These are phyloP conservation scores for Porogramme epimiltina DNA, from an alignment of 1,284 basidiomycete genomes.

Conservation along the genomic window DNA sequence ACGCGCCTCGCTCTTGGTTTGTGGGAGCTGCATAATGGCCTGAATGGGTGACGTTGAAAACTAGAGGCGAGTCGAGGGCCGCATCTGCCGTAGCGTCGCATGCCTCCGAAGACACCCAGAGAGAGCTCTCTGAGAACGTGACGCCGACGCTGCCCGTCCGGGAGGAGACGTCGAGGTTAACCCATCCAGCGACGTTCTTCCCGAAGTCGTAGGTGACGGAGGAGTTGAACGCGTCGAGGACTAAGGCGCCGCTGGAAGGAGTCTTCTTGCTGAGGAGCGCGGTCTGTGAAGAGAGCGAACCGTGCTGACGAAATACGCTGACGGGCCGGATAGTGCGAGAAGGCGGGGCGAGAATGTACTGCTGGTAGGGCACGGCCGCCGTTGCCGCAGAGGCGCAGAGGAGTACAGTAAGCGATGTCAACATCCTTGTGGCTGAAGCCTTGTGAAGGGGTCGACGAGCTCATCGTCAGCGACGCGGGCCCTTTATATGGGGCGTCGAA, in stretches of 20 bases:
- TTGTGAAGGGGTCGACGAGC: too few relatives aligned
- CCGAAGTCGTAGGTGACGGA: conserved; percentile 23
- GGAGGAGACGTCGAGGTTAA: conserved; percentile 13
- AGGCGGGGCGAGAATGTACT: conserved; percentile 18
- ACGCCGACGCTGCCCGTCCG: conserved; percentile 14
- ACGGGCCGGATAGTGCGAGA: conserved; percentile 15
- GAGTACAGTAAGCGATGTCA: neutral
- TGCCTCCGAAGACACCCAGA: conserved; percentile 17
- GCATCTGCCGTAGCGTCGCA: conserved; percentile 13
- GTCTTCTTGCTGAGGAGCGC: neutral
- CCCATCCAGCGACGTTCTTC: conserved; percentile 20
- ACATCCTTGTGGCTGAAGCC: neutral
- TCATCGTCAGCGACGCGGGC: too few relatives aligned
- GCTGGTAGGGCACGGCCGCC: conserved; percentile 13
- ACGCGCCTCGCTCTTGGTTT: conserved; percentile 18
- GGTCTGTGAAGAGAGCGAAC: conserved; percentile 4
- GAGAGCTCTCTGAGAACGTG: conserved; percentile 20
- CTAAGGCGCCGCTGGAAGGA: neutral
- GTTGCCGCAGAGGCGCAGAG: neutral
- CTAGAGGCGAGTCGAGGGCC: conserved; percentile 10
- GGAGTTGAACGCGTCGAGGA: conserved; percentile 9
- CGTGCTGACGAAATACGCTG: conserved; percentile 9
- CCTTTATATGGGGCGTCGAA: too few relatives aligned
- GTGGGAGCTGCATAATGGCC: conserved; percentile 10
- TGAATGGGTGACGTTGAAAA: conserved; percentile 12